Evolutionary conservation across 306 rosid genomes (phyloP), one percentile per base, ranked within the genome.

Genomic region (Malus sieversii): DNA sequence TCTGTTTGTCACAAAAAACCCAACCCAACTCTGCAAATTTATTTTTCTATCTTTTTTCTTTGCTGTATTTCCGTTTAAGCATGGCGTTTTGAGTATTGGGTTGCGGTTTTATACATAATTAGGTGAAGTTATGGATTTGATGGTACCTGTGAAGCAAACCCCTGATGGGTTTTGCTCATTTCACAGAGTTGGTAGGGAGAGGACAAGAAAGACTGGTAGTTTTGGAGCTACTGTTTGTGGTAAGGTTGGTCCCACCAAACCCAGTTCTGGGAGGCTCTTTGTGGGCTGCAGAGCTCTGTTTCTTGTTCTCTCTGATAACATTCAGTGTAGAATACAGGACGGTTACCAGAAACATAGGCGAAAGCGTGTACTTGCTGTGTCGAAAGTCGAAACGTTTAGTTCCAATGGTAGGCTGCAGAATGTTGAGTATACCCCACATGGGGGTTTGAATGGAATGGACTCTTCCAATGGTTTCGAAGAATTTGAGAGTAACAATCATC

Each of bases 401-500:
- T 81, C 87, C 33, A 90, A 90, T 63, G 88, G 88, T 33, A 86
- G 78, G 16, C 77, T 86, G 79, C 86, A 82, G 6, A 75, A 72
- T 53, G 61, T 73, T 35, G 88, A 77, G 35, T 84, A 70, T 69
- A 70, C 3, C 27, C 73, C 74, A 2, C 84, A 53, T 5, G 82
- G 77, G 66, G 74, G 73, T 58, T 75, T 79, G 73, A 84, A 84
- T 58, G 86, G 77, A 10, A 35, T 52, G n/a, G 85, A 79, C 15
- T 74, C 81, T 5, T 85, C 88, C 0, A 82, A 75, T 48, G 85
- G 77, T 80, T 85, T 70, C 2, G 87, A 92, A 45, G 93, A 87
- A 35, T 84, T 84, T 2, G 89, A 84, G 79, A 83, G 82, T 80
- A 87, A 90, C 45, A 77, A 72, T 71, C 85, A 84, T 78, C 92